Evolutionary conservation across 805 yeast species (phyloP), one percentile per base, ranked within the genome.

Genomic region (Spathaspora hagerdaliae): DNA sequence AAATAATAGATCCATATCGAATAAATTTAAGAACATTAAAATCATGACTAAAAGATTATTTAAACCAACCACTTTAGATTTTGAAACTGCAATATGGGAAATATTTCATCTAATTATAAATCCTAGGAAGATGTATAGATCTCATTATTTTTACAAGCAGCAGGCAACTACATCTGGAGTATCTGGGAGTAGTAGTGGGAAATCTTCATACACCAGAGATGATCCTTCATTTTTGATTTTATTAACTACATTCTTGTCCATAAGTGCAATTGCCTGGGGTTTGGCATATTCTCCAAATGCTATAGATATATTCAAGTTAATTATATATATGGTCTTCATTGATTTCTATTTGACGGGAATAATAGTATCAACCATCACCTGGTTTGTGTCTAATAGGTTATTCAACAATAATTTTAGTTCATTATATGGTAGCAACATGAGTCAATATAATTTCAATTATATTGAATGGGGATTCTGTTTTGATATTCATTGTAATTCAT

Each of bases 401-500:
- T 74, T 87, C 52, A 79, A 77, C 51, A 69, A 56, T 34, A 36
- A 57, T 3, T 57, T 52, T 47, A 71, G 53, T 53, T 48, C 56
- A 53, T 35, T 48, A 6, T 46, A 50, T 9, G 53, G 51, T 13
- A 29, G 48, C 10, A 38, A 36, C 15, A 27, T 41, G 11, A 49
- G 41, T n/a, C 51, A 51, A 38, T 60, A 58, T 44, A 65, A 59
- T 47, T 56, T 60, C 38, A 71, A 56, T 60, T 73, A 58, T 53
- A 67, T 88, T 44, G 97, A 91, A 60, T 91, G 97, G 97, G 90
- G 92, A 1, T 90, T 88, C 61, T 89, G 97, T 67, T 91, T 91
- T 60, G 97, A 90, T 58, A 83, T 90, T 27, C 97, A 91, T 65
- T 88, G 96, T 69, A 91, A 91, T 63, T 79, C 96, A n/a, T 89